Percentiles rank a stretch among this genome's conserved stretches.
These are phyloP conservation scores for Pleurotus salmoneostramineus DNA, from an alignment of 768 basidiomycete species.

Conservation along the genomic window DNA sequence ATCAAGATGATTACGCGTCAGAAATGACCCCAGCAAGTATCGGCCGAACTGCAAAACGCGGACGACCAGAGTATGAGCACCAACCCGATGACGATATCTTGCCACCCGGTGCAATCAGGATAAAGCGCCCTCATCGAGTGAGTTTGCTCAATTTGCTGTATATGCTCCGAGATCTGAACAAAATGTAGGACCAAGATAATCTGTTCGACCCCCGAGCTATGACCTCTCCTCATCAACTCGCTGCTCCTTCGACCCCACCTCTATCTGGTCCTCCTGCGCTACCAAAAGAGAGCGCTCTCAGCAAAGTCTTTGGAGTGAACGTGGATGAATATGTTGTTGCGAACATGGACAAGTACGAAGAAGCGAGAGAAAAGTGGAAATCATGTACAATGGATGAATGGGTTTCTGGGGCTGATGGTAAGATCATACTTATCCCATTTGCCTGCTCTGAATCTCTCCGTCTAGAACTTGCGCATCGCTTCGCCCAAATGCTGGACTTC, in stretches of 20 bases:
- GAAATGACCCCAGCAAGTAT: no score
- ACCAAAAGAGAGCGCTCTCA: constrained; percentile 20
- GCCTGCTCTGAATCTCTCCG: background rate
- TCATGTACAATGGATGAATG: constrained; percentile 50
- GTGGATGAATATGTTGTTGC: constrained; percentile 36
- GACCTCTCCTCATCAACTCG: background rate
- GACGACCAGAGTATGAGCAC: no score
- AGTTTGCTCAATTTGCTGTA: no score
- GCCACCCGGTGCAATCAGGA: no score
- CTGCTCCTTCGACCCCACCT: background rate
- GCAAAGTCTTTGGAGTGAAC: constrained; percentile 38
- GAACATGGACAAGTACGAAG: constrained; percentile 40
- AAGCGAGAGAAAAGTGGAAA: constrained; percentile 41
- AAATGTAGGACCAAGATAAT: background rate
- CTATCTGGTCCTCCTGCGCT: background rate
- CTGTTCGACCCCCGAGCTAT: background rate
- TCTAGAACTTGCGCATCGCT: constrained; percentile 39
- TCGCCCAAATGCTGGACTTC: constrained; percentile 42
- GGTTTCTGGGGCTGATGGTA: constrained; percentile 51
- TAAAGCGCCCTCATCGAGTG: no score
- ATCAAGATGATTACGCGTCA: no score
- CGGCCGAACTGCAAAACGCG: no score
- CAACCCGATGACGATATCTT: no score
- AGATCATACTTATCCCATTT: background rate
- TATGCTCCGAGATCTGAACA: background rate